A percentile compares a stretch with the other conserved stretches of the same genome.
Evolutionary conservation across 768 basidiomycete species (phyloP).

Genomic region (Terana coerulea): DNA sequence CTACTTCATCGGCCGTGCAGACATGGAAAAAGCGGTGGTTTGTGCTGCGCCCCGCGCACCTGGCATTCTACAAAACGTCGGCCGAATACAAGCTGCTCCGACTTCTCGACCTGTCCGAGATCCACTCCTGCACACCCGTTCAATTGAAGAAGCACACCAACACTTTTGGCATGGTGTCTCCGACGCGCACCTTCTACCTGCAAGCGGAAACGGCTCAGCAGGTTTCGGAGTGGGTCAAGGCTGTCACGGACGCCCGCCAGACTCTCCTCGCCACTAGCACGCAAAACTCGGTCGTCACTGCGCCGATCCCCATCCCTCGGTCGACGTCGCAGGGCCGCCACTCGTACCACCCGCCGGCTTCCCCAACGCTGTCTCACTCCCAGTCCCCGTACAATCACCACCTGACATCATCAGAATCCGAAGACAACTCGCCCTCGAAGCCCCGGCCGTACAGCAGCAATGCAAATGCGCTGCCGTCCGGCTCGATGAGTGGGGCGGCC

Average conservation of each 20-base stretch:
- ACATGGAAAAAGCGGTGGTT: conserved; percentile 99
- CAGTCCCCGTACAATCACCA: conserved; percentile 39
- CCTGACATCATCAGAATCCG: conserved; percentile 77
- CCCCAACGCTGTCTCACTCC: conserved; percentile 44
- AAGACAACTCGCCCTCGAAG: conserved; percentile 55
- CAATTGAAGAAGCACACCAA: conserved; percentile 85
- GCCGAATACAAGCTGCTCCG: conserved; percentile 92
- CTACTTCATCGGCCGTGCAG: conserved; percentile 48
- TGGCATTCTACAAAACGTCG: conserved; percentile 95
- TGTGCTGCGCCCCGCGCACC: conserved; percentile 84
- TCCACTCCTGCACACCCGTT: conserved; percentile 88
- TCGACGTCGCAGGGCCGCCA: conserved; percentile 11
- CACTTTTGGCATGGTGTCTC: conserved; percentile 89
- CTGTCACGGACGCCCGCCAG: conserved; percentile 74
- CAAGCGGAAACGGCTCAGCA: conserved; percentile 73
- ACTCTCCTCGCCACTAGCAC: conserved; percentile 60
- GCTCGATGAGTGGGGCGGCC: conserved; percentile 25
- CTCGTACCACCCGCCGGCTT: conserved; percentile 23
- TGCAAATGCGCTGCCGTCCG: conserved; percentile 9
- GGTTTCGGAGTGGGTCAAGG: conserved; percentile 77
- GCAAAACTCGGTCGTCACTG: conserved; percentile 39
- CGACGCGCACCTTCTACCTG: conserved; percentile 86
- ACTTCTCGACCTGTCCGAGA: conserved; percentile 79
- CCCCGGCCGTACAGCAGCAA: conserved; percentile 37
- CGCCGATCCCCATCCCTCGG: conserved; percentile 39